Evolutionary conservation across 2,329 filamentous ascomycete genomes (phyloP).

Genomic region (Laburnicola sp.): DNA sequence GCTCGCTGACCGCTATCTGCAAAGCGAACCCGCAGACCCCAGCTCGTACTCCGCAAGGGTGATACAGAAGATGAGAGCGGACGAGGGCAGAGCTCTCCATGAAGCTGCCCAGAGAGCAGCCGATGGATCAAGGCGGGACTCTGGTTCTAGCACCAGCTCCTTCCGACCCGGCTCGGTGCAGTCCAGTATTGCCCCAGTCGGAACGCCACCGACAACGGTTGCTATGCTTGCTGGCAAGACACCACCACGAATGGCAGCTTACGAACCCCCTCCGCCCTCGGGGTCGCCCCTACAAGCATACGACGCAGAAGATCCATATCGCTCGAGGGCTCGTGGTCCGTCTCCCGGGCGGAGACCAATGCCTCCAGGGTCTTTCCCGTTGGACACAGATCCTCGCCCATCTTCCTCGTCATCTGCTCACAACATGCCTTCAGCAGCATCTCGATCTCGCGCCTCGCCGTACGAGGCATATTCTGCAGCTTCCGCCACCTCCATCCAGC

Average conservation of each 20-base stretch:
- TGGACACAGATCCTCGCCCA: slow-evolving; percentile 32
- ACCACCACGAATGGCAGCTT: slow-evolving; percentile 24
- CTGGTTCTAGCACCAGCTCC: slow-evolving; percentile 36
- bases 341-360: slow-evolving; percentile 34
- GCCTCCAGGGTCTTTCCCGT: slow-evolving; percentile 28
- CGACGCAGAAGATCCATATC: slow-evolving; percentile 33
- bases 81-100: slow-evolving; percentile 57
- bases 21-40: slow-evolving; percentile 39
- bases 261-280: slow-evolving; percentile 14
- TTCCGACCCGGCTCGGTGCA: slow-evolving; percentile 28
- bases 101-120: slow-evolving; percentile 41
- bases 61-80: slow-evolving; percentile 56
- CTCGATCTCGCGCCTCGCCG: slow-evolving; percentile 27
- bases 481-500: slow-evolving; percentile 18
- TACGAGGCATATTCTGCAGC: slow-evolving; percentile 26
- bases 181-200: slow-evolving; percentile 17
- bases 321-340: slow-evolving; percentile 35
- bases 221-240: slow-evolving; percentile 25
- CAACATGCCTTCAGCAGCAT: slow-evolving; percentile 28
- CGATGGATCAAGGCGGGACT: slow-evolving; percentile 29
- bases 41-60: slow-evolving; percentile 52
- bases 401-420: slow-evolving; percentile 35
- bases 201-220: slow-evolving; percentile 31
- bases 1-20: slow-evolving; percentile 31
- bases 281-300: slow-evolving; percentile 20